Conservation (phyloP, 306 rosid species). For the Malus domestica region ASM211411v1 NC_041801.1:657501-658000, state of each 20-base stretch:
- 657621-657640: no score
- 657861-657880: conserved; percentile 19
- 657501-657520: no score
- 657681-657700: conserved; percentile 61
- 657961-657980: conserved; percentile 69
- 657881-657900: conserved; percentile 44
- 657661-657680: not conserved
- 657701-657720: conserved; percentile 75
- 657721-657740: conserved; percentile 50
- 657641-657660: no score
- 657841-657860: conserved; percentile 52
- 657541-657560: no score
- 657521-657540: no score
- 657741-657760: conserved; percentile 11
- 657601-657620: no score
- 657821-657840: conserved; percentile 23
- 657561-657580: no score
- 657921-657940: conserved; percentile 63
- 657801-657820: conserved; percentile 49
- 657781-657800: conserved; percentile 53
- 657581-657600: no score
- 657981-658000: conserved; percentile 68
- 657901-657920: conserved; percentile 59
- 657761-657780: conserved; percentile 24
- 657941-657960: conserved; percentile 56